Evolutionary conservation across 2,329 filamentous ascomycete genomes (phyloP).

Genomic region (Fusarium veterinarium): DNA sequence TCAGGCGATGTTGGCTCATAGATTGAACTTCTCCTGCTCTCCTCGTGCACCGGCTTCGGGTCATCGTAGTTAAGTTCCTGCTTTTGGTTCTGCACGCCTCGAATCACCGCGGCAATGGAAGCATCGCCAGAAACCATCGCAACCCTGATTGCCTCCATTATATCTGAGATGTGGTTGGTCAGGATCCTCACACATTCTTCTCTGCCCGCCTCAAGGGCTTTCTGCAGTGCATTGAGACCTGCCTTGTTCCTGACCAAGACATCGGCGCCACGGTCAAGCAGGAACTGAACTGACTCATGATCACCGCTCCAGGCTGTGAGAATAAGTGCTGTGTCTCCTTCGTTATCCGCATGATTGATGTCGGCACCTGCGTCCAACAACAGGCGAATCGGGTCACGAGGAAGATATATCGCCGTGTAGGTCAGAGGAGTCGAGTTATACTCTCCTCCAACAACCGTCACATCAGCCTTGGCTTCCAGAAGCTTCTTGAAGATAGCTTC

Average conservation of each 20-base stretch:
- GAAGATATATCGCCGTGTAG: slow-evolving; percentile 51
- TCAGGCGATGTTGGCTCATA: not conserved
- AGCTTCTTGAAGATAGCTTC: slow-evolving; percentile 51
- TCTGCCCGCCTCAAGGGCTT: not conserved
- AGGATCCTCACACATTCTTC: slow-evolving; percentile 49
- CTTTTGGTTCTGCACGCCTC: slow-evolving; percentile 16
- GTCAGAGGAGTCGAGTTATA: slow-evolving; percentile 52
- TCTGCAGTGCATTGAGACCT: slow-evolving; percentile 17
- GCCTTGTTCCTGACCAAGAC: slow-evolving; percentile 4
- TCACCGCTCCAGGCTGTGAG: slow-evolving; percentile 50
- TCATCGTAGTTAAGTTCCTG: slow-evolving; percentile 31
- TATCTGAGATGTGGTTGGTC: slow-evolving; percentile 43
- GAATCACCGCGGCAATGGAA: slow-evolving; percentile 18
- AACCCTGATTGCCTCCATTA: slow-evolving; percentile 24
- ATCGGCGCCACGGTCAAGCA: slow-evolving; percentile 27
- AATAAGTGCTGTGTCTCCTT: slow-evolving; percentile 55
- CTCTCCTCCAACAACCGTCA: slow-evolving; percentile 51
- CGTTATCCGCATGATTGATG: slow-evolving; percentile 50
- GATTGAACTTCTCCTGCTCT: slow-evolving; percentile 1
- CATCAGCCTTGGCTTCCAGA: slow-evolving; percentile 49
- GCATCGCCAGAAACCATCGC: slow-evolving; percentile 25
- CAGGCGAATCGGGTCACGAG: slow-evolving; percentile 45
- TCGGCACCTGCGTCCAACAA: slow-evolving; percentile 53
- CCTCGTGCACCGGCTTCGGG: not conserved
- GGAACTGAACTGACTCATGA: slow-evolving; percentile 1